phyloP scores from a whole-genome alignment of 495 filamentous ascomycete species.

The Annulohypoxylon nitens region DNA sequence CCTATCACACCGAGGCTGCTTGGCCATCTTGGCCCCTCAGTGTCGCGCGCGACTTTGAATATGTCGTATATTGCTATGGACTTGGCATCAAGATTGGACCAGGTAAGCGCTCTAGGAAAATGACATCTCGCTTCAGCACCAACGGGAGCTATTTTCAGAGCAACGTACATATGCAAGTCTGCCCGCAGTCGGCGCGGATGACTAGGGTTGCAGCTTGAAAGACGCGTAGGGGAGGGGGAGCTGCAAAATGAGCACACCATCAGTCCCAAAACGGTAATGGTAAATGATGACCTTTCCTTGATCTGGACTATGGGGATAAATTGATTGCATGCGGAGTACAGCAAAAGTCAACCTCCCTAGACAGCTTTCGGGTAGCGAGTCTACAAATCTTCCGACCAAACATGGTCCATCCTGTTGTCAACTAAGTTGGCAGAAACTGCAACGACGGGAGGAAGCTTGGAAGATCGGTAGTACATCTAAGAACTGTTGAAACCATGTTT shows the following conservation, averaged over 20 bases:
- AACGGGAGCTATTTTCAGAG: conserved; percentile 51
- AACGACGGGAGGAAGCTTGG: conserved; percentile 31
- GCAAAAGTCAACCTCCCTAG: conserved; percentile 28
- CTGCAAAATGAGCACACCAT: conserved; percentile 44
- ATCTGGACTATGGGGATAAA: conserved; percentile 45
- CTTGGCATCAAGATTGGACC: conserved; percentile 49
- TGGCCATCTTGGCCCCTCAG: conserved; percentile 31
- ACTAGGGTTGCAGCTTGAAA: conserved; percentile 36
- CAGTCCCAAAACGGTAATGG: conserved; percentile 42
- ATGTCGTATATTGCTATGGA: conserved; percentile 40
- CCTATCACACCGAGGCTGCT: conserved; percentile 32
- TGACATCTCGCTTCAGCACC: conserved; percentile 50
- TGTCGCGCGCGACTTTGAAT: conserved; percentile 36
- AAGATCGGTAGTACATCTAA: conserved; percentile 17
- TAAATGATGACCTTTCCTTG: conserved; percentile 35
- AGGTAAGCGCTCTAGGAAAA: conserved; percentile 44
- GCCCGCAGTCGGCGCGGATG: conserved; percentile 45
- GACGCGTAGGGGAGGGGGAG: conserved; percentile 30
- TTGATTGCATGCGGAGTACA: conserved; percentile 48
- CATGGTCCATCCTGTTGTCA: conserved; percentile 21
- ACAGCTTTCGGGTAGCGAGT: conserved; percentile 43
- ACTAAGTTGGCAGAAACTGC: conserved; percentile 22
- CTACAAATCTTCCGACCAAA: conserved; percentile 40
- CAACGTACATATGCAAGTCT: conserved; percentile 45
- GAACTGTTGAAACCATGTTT: conserved; percentile 16